Conservation (phyloP, 2,329 filamentous ascomycete genomes). For the Alternaria sp. region DNA sequence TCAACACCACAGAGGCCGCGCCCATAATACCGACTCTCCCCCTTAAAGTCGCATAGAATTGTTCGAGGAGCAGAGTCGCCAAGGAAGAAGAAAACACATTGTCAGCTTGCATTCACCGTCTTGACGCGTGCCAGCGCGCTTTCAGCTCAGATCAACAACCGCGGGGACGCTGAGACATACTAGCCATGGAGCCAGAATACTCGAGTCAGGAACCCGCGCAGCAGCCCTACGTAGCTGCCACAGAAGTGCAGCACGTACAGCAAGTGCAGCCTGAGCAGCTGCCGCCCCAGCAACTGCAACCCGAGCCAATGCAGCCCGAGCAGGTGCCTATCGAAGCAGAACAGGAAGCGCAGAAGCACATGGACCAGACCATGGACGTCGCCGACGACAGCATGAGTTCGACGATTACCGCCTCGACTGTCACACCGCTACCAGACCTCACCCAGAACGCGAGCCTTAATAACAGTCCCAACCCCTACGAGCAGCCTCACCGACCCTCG, state of each 20-base stretch:
- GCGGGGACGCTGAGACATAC: constrained; percentile 13
- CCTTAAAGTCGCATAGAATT: background rate
- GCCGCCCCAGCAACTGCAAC: constrained; percentile 31
- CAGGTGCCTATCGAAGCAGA: constrained; percentile 9
- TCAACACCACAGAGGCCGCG: constrained; percentile 16
- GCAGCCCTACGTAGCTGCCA: constrained; percentile 10
- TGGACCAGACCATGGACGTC: constrained; percentile 46
- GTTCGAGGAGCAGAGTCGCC: background rate
- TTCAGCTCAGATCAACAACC: constrained; percentile 30
- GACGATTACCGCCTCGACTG: constrained; percentile 52
- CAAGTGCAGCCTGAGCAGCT: constrained; percentile 21
- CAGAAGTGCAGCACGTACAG: constrained; percentile 19
- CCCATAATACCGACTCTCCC: background rate
- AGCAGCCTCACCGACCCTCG: constrained; percentile 57
- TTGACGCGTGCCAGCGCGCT: constrained; percentile 37
- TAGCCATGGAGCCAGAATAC: background rate
- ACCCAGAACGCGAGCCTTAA: constrained; percentile 29
- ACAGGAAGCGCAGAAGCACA: constrained; percentile 40
- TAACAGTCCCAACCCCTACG: constrained; percentile 36
- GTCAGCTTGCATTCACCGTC: background rate
- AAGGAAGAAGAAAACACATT: constrained; percentile 1
- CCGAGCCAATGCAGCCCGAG: constrained; percentile 20
- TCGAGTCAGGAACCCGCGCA: constrained; percentile 20
- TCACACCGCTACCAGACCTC: constrained; percentile 49
- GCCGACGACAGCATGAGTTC: constrained; percentile 56